Base-by-base conservation (phyloP, 2,329 filamentous ascomycete species). In the Colletotrichum nymphaeae region DNA sequence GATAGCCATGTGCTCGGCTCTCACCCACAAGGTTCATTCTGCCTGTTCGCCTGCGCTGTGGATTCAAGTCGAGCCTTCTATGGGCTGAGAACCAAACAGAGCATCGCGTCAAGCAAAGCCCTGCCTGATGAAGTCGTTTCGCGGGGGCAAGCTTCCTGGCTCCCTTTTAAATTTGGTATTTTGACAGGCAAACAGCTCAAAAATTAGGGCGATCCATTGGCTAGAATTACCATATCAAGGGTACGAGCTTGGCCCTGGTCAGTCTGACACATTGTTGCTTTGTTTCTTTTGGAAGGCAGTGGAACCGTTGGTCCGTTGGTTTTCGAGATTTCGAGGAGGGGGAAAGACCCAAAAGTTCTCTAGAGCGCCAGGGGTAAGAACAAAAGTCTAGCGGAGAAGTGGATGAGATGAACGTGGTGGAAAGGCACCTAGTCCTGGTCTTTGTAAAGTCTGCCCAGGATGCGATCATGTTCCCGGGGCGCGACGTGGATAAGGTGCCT, bases 281-380 rank as follows among this genome's bases (percentile, higher is more conserved):
- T 63, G 56, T n/a, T 69, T 65, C 52, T 49, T 70, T 73, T 30
- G 70, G 35, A 60, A 73, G 70, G 67, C 57, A 30, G 67, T 73
- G 70, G 42, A 19, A 24, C 55, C 64, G 26, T 37, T 22, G n/a
- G 55, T 24, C 42, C 42, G 37, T 64, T 5, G 69, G 11, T 22
- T 14, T 32, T 46, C 49, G 42, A 66, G 24, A 53, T 69, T 49
- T 60, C 30, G 14, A 52, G 37, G 19, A 16, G 49, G 19, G 42
- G 42, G 42, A 37, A 46, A 56, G 14, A 67, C n/a, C 42, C 49
- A 63, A 56, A 72, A 42, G 57, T 72, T 32, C 53, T 64, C 42
- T 24, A 55, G 59, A 24, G 42, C 28, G 56, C 58, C 53, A 56
- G 70, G 66, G 66, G 28, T 19, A 42, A 42, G 7, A 60, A 2